These are phyloP conservation scores for Fusarium stilboides DNA, from an alignment of 2,329 filamentous ascomycete species.

Conservation along the genomic window DNA sequence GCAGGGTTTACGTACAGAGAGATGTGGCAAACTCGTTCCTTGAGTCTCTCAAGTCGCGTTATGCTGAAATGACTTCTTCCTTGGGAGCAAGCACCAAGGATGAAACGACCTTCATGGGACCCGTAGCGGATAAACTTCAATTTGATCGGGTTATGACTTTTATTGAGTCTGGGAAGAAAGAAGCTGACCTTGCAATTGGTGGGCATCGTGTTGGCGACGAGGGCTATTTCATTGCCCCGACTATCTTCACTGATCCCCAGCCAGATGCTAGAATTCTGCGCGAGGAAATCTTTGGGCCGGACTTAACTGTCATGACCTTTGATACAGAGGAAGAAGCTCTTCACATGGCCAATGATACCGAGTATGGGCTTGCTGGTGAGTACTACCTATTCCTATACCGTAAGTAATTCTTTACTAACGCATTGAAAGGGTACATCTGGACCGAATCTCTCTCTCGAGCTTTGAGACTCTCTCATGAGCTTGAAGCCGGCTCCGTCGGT, in stretches of 20 bases:
- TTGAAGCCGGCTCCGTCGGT: neutral
- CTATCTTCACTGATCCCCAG: neutral
- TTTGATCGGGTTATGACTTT: conserved; percentile 1
- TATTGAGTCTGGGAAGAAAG: neutral
- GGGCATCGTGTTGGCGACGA: neutral
- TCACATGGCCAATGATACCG: neutral
- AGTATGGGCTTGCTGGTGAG: neutral
- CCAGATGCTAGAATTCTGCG: neutral
- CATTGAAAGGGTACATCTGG: too few species aligned
- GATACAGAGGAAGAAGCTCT: neutral
- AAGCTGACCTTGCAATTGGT: neutral
- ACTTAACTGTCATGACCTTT: neutral
- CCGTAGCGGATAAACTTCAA: neutral
- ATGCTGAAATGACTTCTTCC: too few species aligned
- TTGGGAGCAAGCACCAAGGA: neutral
- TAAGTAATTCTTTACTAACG: too few species aligned
- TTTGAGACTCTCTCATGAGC: too few species aligned
- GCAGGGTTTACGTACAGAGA: neutral
- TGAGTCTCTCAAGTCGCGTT: too few species aligned
- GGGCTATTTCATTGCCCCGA: neutral
- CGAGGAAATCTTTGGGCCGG: neutral
- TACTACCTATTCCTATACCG: too few species aligned
- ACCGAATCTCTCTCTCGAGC: too few species aligned
- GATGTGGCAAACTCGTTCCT: too few species aligned
- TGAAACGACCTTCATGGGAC: neutral